Evolutionary conservation across 352 stramenopile species (phyloP), one percentile per base, ranked within the genome.

Genomic region (Globisporangium paroecandrum): DNA sequence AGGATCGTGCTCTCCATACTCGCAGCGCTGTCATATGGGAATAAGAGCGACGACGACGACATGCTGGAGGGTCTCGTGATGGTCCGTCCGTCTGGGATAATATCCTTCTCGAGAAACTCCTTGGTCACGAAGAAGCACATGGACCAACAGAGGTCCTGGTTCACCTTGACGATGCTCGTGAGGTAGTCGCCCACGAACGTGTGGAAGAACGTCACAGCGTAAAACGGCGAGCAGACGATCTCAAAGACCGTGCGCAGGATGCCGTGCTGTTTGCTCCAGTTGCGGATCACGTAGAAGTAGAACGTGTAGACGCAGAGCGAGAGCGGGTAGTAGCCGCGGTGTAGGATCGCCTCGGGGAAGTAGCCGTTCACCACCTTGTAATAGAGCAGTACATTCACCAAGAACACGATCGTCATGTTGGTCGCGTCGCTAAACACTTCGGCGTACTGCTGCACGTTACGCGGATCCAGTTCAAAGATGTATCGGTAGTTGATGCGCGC

Each of bases 351-450:
- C 55, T 96, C 88, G 0, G 88, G 88, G 47, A 96, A 96, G 64
- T 93, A 87, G 0, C 78, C 81, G 59, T 96, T 96, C 71, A 93
- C 85, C 22, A 97, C 92, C 82, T 99, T 99, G 89, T 99, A 99
- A 75, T 99, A 99, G 27, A 98, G 77, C 61, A 99, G 82, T 77
- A 98, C 94, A 62, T 95, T 93, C 8, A 97, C 70, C 15, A 99
- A 75, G 72, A 97, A 99, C 3, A 98, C 83, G 51, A 99, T 97
- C n/a, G 90, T 98, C 77, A 99, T 97, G 76, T 98, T 97, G 38
- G 97, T 97, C 13, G 94, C 95, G 74, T 98, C 94, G 70, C 97
- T 97, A 68, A 99, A 98, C 27, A 99, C 97, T 46, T 46, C 38
- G 38, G 38, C 38, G 90, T 91, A 82, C 77, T 90, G 76, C 72